Evolutionary conservation across 352 stramenopile genomes (phyloP).

Genomic region (Globisporangium parvum): DNA sequence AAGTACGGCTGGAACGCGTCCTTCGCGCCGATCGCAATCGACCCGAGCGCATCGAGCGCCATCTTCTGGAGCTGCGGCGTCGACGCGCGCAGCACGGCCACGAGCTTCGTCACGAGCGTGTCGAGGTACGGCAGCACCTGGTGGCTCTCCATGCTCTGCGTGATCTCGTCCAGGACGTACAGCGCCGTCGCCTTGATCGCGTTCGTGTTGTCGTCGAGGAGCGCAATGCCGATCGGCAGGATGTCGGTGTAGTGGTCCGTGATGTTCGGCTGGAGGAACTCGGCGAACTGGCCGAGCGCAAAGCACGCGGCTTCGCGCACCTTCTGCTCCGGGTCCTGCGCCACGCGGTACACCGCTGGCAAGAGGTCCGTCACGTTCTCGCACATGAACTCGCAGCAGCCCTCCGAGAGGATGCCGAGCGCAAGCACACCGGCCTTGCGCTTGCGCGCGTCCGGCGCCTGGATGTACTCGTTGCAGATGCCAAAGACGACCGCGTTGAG

Average conservation of each 20-base stretch:
- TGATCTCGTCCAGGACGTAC: slow-evolving; percentile 99
- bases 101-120: slow-evolving; percentile 94
- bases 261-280: slow-evolving; percentile 98
- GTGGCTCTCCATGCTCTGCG: slow-evolving; percentile 94
- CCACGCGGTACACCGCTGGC: slow-evolving; percentile 87
- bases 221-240: slow-evolving; percentile 92
- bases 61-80: slow-evolving; percentile 96
- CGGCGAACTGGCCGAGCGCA: slow-evolving; percentile 96
- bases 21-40: slow-evolving; percentile 95
- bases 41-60: slow-evolving; percentile 93
- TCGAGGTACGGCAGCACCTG: slow-evolving; percentile 94
- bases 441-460: slow-evolving; percentile 80
- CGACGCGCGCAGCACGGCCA: slow-evolving; percentile 88
- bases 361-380: slow-evolving; percentile 93
- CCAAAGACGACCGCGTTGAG: slow-evolving; percentile 71
- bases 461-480: slow-evolving; percentile 88
- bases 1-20: slow-evolving; percentile 97
- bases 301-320: slow-evolving; percentile 97
- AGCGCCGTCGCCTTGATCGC: slow-evolving; percentile 94
- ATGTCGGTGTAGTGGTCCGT: slow-evolving; percentile 93
- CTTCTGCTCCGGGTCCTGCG: slow-evolving; percentile 88
- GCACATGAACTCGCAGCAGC: slow-evolving; percentile 93
- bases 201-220: slow-evolving; percentile 92
- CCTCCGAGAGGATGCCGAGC: slow-evolving; percentile 96
- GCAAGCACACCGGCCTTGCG: slow-evolving; percentile 96